Evolutionary conservation across 352 stramenopile species (phyloP).

Genomic region (Phytophthora ohioensis): DNA sequence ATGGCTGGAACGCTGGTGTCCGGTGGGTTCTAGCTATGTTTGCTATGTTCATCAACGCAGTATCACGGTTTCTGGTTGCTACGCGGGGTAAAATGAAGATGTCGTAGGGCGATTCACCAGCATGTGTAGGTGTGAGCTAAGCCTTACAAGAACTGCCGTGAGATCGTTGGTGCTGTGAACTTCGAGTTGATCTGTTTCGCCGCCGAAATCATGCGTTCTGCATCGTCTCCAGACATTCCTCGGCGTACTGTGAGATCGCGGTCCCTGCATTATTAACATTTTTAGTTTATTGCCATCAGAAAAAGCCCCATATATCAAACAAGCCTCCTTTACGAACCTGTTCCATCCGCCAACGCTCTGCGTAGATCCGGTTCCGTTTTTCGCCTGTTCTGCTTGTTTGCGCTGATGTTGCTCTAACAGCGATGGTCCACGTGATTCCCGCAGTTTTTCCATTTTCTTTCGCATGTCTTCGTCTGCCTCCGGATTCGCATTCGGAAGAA

Average conservation of each 20-base stretch:
- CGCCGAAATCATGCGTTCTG: conserved; percentile 76
- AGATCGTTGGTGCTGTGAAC: conserved; percentile 86
- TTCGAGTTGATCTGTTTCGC: conserved; percentile 87
- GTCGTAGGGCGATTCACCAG: conserved; percentile 5
- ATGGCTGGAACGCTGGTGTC: conserved; percentile 32
- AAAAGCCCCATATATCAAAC: not conserved
- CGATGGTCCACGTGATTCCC: conserved; percentile 68
- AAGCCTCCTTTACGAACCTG: conserved; percentile 45
- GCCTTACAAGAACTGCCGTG: conserved; percentile 81
- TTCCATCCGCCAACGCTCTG: conserved; percentile 58
- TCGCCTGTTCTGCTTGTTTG: conserved; percentile 62
- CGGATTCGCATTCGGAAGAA: conserved; percentile 70
- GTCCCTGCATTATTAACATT: conserved; percentile 49
- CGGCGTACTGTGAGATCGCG: conserved; percentile 69
- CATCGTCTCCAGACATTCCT: conserved; percentile 75
- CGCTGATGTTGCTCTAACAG: conserved; percentile 84
- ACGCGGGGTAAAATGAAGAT: conserved; percentile 26
- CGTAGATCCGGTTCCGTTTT: conserved; percentile 21
- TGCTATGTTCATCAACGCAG: conserved; percentile 21
- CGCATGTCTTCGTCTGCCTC: conserved; percentile 75
- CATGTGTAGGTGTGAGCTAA: not conserved
- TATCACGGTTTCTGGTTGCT: conserved; percentile 28
- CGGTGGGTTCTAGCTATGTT: conserved; percentile 27
- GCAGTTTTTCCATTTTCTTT: conserved; percentile 71
- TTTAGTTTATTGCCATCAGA: not conserved